Base-by-base conservation (phyloP, 1,284 basidiomycete genomes). In the Puccinia polysora region DNA sequence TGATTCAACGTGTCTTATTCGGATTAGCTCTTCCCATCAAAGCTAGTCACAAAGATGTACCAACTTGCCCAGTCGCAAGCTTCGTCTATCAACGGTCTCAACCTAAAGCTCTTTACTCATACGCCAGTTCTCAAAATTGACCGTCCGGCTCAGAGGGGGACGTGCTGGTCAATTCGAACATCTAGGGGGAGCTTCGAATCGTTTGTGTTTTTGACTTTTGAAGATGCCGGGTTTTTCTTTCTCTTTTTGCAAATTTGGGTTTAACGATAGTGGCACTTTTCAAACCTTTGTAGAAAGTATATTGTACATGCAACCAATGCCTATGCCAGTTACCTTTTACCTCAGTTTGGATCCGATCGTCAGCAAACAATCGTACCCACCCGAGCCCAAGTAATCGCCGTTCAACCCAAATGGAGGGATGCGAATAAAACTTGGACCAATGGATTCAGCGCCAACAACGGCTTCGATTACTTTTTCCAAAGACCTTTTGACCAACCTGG, bases 241-340 rank as follows among this genome's bases (percentile, higher is more conserved):
- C 25, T 32, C 25, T 30, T 53, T 53, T 53, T 23, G 12, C 28
- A 1, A 53, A 15, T 32, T 30, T 28, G 52, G 34, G 20, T 7
- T 23, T 30, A 2, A 30, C 8, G 25, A 7, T 2, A 30, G 12
- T 25, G 8, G 8, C n/a, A 58, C 4, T 63, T 63, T 14, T 30
- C n/a, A 23, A 1, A 53, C 34, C 7, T 89, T 36, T 43, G 78
- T 1, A 87, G 87, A 74, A 79, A 83, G 12, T 84, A 85, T 73
- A 82, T 92, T 47, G 79, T 92, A 0, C 89, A 92, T 76, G 89
- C 89, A 0, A 91, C 89, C 3, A 91, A 92, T 75, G 90, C 81
- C 0, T 90, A 91, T 73, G 85, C 86, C 0, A 84, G 85, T 0
- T 83, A 88, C 76, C 85, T 91, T 23, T 76, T 84, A 84, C 77